A percentile compares a stretch with the other conserved stretches of the same genome.
Evolutionary conservation across 345 rosid genomes (phyloP).

Genomic region (Murraya paniculata): DNA sequence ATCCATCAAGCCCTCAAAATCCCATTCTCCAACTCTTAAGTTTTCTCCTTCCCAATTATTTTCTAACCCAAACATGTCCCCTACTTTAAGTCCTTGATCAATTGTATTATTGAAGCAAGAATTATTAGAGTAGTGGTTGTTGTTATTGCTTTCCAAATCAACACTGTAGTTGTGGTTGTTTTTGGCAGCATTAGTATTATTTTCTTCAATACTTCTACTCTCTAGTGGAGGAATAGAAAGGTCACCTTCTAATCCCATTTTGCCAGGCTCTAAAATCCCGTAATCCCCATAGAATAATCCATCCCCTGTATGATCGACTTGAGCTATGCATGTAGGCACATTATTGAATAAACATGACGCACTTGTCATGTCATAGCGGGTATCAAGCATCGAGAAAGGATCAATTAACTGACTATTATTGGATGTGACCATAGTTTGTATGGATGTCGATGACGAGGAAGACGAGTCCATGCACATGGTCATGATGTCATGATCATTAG

Average conservation of each 20-base stretch:
- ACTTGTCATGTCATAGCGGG: slow-evolving; percentile 33
- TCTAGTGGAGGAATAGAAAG: slow-evolving; percentile 53
- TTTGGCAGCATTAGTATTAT: slow-evolving; percentile 10
- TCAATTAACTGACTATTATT: slow-evolving; percentile 37
- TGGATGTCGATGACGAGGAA: slow-evolving; percentile 36
- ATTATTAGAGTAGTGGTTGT: slow-evolving; percentile 39
- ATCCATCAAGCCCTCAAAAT: slow-evolving; percentile 74
- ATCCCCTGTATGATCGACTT: slow-evolving; percentile 32
- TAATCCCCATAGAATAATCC: slow-evolving; percentile 30
- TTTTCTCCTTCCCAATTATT: slow-evolving; percentile 65
- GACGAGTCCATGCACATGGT: slow-evolving; percentile 53
- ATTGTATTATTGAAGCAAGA: slow-evolving; percentile 45
- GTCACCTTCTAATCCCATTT: slow-evolving; percentile 45
- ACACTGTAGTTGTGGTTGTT: slow-evolving; percentile 23
- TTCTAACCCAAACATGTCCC: slow-evolving; percentile 51
- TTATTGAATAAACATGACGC: slow-evolving; percentile 32
- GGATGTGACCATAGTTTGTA: slow-evolving; percentile 29
- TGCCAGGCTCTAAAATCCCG: slow-evolving; percentile 33
- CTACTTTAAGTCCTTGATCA: slow-evolving; percentile 41
- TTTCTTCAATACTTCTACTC: slow-evolving; percentile 28
- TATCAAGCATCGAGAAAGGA: slow-evolving; percentile 37
- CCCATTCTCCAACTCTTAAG: slow-evolving; percentile 89
- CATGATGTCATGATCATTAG: slow-evolving; percentile 44
- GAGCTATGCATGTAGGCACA: slow-evolving; percentile 33
- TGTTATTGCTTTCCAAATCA: slow-evolving; percentile 43